These are phyloP conservation scores for Piper betle DNA, from an alignment of 164 flowering plant species.

Conservation along the genomic window DNA sequence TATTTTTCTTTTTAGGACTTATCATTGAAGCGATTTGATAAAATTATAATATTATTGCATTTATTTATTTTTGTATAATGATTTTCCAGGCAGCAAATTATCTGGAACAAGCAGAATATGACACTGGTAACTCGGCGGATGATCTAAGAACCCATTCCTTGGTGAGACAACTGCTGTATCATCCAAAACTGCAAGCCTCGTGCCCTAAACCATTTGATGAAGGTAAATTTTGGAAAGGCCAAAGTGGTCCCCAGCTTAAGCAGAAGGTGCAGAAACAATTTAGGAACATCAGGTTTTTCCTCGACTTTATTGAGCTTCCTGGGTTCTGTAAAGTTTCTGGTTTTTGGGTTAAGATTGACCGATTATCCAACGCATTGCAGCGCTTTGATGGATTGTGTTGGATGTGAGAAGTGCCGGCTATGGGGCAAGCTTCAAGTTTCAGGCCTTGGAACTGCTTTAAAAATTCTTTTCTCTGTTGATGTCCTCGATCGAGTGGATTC, in stretches of 20 bases:
- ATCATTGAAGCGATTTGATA: too few relatives aligned
- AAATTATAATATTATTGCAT: too few relatives aligned
- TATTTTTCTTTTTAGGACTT: too few relatives aligned
- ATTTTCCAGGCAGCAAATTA: slow-evolving; percentile 78
- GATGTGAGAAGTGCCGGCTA: slow-evolving; percentile 96
- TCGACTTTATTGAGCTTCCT: background rate
- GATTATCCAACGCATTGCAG: slow-evolving; percentile 21
- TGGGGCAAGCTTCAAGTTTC: slow-evolving; percentile 99
- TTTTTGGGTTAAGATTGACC: background rate
- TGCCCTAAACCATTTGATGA: slow-evolving; percentile 98
- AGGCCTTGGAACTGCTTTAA: slow-evolving; percentile 95
- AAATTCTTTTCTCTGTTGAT: slow-evolving; percentile 86
- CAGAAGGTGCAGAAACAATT: slow-evolving; percentile 80
- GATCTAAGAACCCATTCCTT: slow-evolving; percentile 83
- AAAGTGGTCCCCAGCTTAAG: slow-evolving; percentile 83
- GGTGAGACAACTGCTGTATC: slow-evolving; percentile 54
- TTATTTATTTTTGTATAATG: slow-evolving; percentile 1
- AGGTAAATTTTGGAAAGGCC: slow-evolving; percentile 94
- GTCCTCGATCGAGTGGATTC: slow-evolving; percentile 29
- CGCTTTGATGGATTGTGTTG: slow-evolving; percentile 95
- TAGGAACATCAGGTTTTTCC: slow-evolving; percentile 73
- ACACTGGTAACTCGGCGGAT: slow-evolving; percentile 67
- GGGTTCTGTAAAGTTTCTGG: background rate
- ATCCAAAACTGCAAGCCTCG: slow-evolving; percentile 69
- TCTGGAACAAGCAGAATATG: slow-evolving; percentile 90